A percentile compares a stretch with the other conserved stretches of the same genome.
These are phyloP conservation scores for Passiflora organensis DNA, from an alignment of 345 rosid genomes.

Conservation along the genomic window DNA sequence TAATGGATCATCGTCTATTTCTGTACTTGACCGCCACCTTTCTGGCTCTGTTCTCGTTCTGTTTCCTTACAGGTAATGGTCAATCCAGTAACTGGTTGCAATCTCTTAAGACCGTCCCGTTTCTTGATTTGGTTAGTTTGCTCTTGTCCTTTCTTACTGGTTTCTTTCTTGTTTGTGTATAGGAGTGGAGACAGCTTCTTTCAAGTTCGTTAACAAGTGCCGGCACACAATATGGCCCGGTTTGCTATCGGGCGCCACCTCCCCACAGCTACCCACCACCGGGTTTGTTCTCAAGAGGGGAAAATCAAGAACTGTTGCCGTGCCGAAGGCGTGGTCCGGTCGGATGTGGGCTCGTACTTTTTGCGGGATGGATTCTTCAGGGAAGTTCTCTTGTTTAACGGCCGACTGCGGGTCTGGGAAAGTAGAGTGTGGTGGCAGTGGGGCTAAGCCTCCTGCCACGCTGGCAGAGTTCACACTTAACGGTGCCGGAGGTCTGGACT, in stretches of 20 bases:
- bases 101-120: not conserved
- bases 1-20: not conserved
- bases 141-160: not conserved
- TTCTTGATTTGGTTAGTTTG: too few relatives aligned
- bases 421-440: slow-evolving; percentile 61
- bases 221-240: slow-evolving; percentile 81
- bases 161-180: slow-evolving; percentile 2
- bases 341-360: slow-evolving; percentile 78
- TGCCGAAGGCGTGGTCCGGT: slow-evolving; percentile 78
- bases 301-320: slow-evolving; percentile 44
- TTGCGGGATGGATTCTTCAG: slow-evolving; percentile 46
- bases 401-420: slow-evolving; percentile 77
- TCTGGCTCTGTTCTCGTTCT: slow-evolving; percentile 16
- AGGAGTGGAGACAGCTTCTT: slow-evolving; percentile 46
- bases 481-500: slow-evolving; percentile 68
- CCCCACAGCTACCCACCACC: slow-evolving; percentile 64
- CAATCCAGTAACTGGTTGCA: not conserved
- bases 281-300: slow-evolving; percentile 63
- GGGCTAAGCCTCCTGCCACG: slow-evolving; percentile 81
- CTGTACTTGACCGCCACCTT: slow-evolving; percentile 21
- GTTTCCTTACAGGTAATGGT: slow-evolving; percentile 36
- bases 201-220: slow-evolving; percentile 71
- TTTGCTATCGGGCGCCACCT: slow-evolving; percentile 68
- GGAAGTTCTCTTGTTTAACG: slow-evolving; percentile 51
- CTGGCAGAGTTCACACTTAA: slow-evolving; percentile 84